phyloP scores from a whole-genome alignment of 768 basidiomycete genomes.

The Epithele typhae region DNA sequence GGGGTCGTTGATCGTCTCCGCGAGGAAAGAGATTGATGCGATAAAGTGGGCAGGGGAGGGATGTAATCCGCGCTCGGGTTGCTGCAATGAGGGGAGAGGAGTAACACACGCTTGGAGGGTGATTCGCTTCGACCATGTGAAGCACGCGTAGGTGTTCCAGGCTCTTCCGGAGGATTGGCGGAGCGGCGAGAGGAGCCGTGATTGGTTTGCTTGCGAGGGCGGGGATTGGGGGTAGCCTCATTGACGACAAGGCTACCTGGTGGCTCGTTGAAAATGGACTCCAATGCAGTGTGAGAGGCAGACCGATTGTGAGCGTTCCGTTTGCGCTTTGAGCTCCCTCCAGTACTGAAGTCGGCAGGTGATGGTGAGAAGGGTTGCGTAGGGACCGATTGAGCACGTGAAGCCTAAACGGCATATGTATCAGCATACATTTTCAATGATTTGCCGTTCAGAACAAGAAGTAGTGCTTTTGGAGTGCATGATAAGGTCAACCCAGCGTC shows the following conservation, averaged over 20 bases:
- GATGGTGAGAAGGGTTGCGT: constrained; percentile 10
- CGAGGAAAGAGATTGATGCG: constrained; percentile 20
- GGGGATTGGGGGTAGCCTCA: constrained; percentile 56
- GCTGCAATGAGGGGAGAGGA: constrained; percentile 39
- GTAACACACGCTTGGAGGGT: constrained; percentile 24
- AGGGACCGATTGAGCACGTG: constrained; percentile 16
- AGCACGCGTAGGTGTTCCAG: constrained; percentile 21
- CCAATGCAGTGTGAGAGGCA: constrained; percentile 8
- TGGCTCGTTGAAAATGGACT: constrained; percentile 6
- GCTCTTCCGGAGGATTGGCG: constrained; percentile 18
- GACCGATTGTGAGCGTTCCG: constrained; percentile 23
- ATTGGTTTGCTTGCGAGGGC: constrained; percentile 48
- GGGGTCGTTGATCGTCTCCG: constrained; percentile 49
- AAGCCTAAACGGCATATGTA: constrained; percentile 17
- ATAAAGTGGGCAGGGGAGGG: constrained; percentile 28
- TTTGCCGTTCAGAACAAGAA: too few relatives aligned
- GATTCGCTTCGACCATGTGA: constrained; percentile 21
- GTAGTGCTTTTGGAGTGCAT: too few relatives aligned
- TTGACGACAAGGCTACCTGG: constrained; percentile 21
- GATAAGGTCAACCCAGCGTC: too few relatives aligned
- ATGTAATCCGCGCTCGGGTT: constrained; percentile 49
- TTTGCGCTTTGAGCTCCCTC: constrained; percentile 36
- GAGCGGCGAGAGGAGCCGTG: constrained; percentile 24
- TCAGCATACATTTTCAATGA: too few relatives aligned
- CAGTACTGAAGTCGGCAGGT: constrained; percentile 8